These are phyloP conservation scores for Ensete ventricosum DNA, from an alignment of 176 grass and related monocot genomes.

Conservation along the genomic window DNA sequence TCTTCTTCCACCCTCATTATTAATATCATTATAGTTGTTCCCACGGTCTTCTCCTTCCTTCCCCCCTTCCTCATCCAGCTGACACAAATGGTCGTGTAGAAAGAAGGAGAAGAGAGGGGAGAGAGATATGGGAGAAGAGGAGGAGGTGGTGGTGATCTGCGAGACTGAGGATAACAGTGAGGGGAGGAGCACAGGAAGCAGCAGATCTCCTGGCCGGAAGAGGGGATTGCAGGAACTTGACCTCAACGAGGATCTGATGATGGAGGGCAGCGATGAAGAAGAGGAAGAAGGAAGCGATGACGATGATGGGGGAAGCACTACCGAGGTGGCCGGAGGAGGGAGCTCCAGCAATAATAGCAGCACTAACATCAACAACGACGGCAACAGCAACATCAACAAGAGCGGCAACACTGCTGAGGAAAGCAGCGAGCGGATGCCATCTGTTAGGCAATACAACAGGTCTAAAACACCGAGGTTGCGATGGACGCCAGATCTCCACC, in stretches of 20 bases:
- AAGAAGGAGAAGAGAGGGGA: too few species aligned
- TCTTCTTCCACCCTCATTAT: slow-evolving; percentile 10
- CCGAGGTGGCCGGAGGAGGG: slow-evolving; percentile 28
- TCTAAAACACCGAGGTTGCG: slow-evolving; percentile 74
- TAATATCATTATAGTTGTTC: slow-evolving; percentile 21
- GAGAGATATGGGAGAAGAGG: slow-evolving; percentile 23
- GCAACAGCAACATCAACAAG: background rate
- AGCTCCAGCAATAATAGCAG: slow-evolving; percentile 52
- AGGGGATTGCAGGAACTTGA: slow-evolving; percentile 31
- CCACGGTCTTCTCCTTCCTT: slow-evolving; percentile 31
- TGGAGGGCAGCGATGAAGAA: slow-evolving; percentile 25
- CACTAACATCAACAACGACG: slow-evolving; percentile 24
- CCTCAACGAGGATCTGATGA: slow-evolving; percentile 43
- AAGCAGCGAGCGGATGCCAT: slow-evolving; percentile 27
- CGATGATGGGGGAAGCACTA: slow-evolving; percentile 35
- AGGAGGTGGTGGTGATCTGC: slow-evolving; percentile 34
- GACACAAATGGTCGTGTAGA: slow-evolving; percentile 12
- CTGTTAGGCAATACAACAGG: slow-evolving; percentile 80
- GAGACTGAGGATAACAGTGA: slow-evolving; percentile 30
- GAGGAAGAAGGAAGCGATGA: slow-evolving; percentile 39
- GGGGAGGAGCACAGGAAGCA: background rate
- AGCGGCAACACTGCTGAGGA: slow-evolving; percentile 14
- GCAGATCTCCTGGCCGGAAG: background rate
- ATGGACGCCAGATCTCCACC: slow-evolving; percentile 92
- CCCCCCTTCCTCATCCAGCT: slow-evolving; percentile 26